Base-by-base conservation (phyloP, 768 basidiomycete genomes). In the Trichaptum fuscoviolaceum region DNA sequence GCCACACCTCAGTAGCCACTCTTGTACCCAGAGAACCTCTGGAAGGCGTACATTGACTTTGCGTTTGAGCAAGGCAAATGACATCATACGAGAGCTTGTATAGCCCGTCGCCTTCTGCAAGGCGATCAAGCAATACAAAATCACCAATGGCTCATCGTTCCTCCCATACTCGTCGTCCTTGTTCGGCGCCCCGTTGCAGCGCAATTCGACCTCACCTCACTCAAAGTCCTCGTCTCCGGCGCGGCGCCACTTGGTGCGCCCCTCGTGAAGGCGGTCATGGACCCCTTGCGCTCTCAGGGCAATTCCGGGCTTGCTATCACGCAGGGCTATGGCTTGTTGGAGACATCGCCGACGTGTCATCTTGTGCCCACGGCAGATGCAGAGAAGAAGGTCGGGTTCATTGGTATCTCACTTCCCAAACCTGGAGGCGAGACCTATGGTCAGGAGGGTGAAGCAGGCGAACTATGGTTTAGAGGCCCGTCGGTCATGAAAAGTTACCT, bases 121-220 rank as follows among this genome's bases (percentile, higher is more conserved):
- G 12, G 79, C 84, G 62, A 84, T 96, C 61, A 81, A 88, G 68
- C 82, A 79, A 63, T 91, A 91, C 79, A 84, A 79, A 63, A 82
- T 87, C 27, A 88, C 89, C 0, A 67, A 78, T 0, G 67, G 0
- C 76, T 90, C 0, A 78, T 93, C 62, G 93, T 93, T 0, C 95
- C 95, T 0, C 94, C 95, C 0, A 87, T 97, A n/a, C 77, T 95
- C 15, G 87, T 96, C 17, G 82, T 86, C 0, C 80, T 97, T 57
- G 78, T 87, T 1, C 85, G 89, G 67, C 88, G 91, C 69, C 84
- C 87, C 12, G 90, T 83, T 12, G 82, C 92, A 6, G 83, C 84
- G 66, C 77, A 88, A 71, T 89, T 90, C 73, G 83, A 95, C 71
- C 70, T 95, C 60, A 83, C 83, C 0, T 83, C 85, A 1, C 72